These are phyloP conservation scores for Pyrrhoderma lamaoense DNA, from an alignment of 1,284 basidiomycete species.

Conservation along the genomic window DNA sequence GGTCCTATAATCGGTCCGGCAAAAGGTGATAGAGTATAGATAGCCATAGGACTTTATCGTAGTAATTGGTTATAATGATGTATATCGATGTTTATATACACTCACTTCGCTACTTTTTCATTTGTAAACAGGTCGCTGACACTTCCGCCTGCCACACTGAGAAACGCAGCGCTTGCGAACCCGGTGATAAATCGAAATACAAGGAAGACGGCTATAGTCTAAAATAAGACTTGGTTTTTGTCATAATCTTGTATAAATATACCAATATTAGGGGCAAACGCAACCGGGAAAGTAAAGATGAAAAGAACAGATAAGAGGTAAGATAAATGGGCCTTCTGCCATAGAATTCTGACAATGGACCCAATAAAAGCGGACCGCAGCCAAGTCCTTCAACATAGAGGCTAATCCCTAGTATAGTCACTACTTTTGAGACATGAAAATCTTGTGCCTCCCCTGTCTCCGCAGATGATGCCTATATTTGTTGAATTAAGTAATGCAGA, in stretches of 20 bases:
- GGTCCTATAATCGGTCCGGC: conserved; percentile 69
- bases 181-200: conserved; percentile 70
- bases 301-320: conserved; percentile 44
- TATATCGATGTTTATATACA: conserved; percentile 15
- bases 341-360: conserved; percentile 42
- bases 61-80: conserved; percentile 4
- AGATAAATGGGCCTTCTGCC: conserved; percentile 48
- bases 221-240: conserved; percentile 22
- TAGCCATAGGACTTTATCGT: conserved; percentile 59
- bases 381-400: conserved; percentile 62
- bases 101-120: conserved; percentile 56
- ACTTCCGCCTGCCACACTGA: conserved; percentile 75
- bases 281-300: conserved; percentile 55
- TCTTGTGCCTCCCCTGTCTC: conserved; percentile 53
- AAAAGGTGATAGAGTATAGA: conserved; percentile 67
- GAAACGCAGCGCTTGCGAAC: conserved; percentile 64
- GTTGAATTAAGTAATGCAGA: conserved; percentile 5
- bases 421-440: conserved; percentile 54
- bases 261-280: conserved; percentile 58
- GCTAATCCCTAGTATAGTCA: conserved; percentile 64
- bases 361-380: conserved; percentile 38
- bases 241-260: conserved; percentile 18
- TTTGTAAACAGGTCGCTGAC: conserved; percentile 71
- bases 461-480: conserved; percentile 52
- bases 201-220: conserved; percentile 46